phyloP scores from a whole-genome alignment of 2,329 filamentous ascomycete species.

The Fusarium decemcellulare region DNA sequence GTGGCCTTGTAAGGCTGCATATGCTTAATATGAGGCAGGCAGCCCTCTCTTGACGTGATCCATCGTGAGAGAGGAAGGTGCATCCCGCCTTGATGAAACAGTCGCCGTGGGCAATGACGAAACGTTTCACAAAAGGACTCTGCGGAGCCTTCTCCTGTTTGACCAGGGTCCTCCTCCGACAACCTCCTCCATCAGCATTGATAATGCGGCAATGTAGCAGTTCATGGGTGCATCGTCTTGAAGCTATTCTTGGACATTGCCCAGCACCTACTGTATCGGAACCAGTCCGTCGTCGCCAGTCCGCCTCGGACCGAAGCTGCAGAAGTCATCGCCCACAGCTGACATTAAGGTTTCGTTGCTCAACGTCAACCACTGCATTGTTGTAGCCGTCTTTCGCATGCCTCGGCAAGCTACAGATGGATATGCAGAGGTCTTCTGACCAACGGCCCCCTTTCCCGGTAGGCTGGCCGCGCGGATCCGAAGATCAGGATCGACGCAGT shows the following conservation, averaged over 20 bases:
- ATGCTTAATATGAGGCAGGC: not conserved
- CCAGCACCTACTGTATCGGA: not conserved
- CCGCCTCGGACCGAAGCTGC: slow-evolving; percentile 3
- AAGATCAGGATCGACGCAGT: slow-evolving; percentile 47
- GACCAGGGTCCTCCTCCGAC: slow-evolving; percentile 25
- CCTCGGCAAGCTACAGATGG: slow-evolving; percentile 20
- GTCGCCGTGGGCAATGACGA: slow-evolving; percentile 35
- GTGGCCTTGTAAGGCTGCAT: slow-evolving; percentile 24
- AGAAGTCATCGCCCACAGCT: slow-evolving; percentile 11
- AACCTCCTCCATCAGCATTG: slow-evolving; percentile 20
- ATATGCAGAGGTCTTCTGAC: slow-evolving; percentile 35
- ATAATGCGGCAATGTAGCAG: slow-evolving; percentile 12
- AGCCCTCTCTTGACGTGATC: not conserved
- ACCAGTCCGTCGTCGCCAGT: not conserved
- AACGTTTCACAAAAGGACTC: slow-evolving; percentile 43
- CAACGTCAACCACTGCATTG: slow-evolving; percentile 9
- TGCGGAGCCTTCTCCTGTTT: slow-evolving; percentile 23
- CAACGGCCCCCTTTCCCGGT: slow-evolving; percentile 40
- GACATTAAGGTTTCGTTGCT: not conserved
- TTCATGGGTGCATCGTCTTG: slow-evolving; percentile 22
- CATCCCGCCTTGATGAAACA: slow-evolving; percentile 43
- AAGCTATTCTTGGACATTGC: slow-evolving; percentile 25
- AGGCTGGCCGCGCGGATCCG: slow-evolving; percentile 44
- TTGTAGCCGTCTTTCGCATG: slow-evolving; percentile 8
- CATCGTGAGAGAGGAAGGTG: slow-evolving; percentile 21